phyloP scores from a whole-genome alignment of 306 rosid species.

The Cucumis sativus region DNA sequence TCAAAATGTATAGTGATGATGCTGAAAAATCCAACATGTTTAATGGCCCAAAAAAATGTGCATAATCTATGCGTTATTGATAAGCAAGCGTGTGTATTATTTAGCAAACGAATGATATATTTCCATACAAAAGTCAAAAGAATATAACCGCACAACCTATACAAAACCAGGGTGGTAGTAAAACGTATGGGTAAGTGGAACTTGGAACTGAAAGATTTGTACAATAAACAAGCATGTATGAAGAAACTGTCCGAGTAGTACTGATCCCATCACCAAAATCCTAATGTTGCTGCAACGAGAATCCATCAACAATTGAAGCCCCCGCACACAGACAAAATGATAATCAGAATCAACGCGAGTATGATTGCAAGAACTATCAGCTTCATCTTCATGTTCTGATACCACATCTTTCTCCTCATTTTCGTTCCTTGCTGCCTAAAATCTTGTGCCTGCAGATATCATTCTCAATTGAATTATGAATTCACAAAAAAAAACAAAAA shows the following conservation, averaged over 20 bases:
- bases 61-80: background rate
- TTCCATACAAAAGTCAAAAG: slow-evolving; percentile 1
- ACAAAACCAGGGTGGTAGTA: background rate
- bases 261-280: slow-evolving; percentile 2
- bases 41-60: background rate
- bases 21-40: background rate
- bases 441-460: slow-evolving; percentile 65
- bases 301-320: slow-evolving; percentile 58
- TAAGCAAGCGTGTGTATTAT: background rate
- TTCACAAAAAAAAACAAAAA: background rate
- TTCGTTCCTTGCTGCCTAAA: slow-evolving; percentile 86
- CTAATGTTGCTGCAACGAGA: background rate
- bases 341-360: slow-evolving; percentile 57
- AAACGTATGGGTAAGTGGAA: background rate
- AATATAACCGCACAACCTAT: slow-evolving; percentile 4
- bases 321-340: slow-evolving; percentile 55
- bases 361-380: slow-evolving; percentile 65
- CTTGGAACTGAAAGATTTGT: background rate
- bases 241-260: background rate
- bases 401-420: slow-evolving; percentile 94
- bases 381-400: slow-evolving; percentile 84
- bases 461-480: background rate
- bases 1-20: background rate
- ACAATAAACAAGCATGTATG: background rate
- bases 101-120: slow-evolving; percentile 4